Conservation (phyloP, 2,329 filamentous ascomycete species). For the Claviceps paspali region DNA sequence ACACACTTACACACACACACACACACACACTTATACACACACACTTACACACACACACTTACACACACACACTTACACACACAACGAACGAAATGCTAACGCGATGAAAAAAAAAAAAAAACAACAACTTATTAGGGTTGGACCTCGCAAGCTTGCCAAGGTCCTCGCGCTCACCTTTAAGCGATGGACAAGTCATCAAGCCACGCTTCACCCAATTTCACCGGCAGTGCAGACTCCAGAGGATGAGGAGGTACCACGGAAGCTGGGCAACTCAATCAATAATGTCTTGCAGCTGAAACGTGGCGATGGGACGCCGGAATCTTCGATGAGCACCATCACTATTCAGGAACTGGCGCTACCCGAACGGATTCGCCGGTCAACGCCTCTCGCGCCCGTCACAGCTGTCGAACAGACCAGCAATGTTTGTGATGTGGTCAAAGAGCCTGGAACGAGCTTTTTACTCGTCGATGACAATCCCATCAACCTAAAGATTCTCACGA, state of each 20-base stretch:
- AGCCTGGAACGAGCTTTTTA: conserved; percentile 4
- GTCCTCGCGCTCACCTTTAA: conserved; percentile 5
- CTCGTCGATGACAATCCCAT: conserved; percentile 24
- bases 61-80: too few species aligned
- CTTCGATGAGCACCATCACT: not conserved
- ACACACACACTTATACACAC: too few species aligned
- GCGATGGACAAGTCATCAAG: conserved; percentile 4
- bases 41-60: too few species aligned
- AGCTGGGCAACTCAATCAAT: not conserved
- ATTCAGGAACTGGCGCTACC: conserved; percentile 1
- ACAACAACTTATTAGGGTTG: conserved; percentile 17
- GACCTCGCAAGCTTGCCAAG: conserved; percentile 20
- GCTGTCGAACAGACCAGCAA: not conserved
- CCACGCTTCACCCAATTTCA: not conserved
- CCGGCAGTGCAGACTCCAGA: conserved; percentile 1
- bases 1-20: too few species aligned
- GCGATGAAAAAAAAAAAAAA: not conserved
- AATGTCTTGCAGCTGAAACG: not conserved
- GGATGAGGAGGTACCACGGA: not conserved
- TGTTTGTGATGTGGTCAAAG: not conserved
- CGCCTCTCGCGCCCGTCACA: not conserved
- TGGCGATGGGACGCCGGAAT: not conserved
- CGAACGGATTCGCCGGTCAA: conserved; percentile 1
- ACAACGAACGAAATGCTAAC: not conserved
- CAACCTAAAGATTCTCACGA: conserved; percentile 17